Evolutionary conservation across 768 basidiomycete species (phyloP).

Genomic region (Tricholoma bakamatsutake): DNA sequence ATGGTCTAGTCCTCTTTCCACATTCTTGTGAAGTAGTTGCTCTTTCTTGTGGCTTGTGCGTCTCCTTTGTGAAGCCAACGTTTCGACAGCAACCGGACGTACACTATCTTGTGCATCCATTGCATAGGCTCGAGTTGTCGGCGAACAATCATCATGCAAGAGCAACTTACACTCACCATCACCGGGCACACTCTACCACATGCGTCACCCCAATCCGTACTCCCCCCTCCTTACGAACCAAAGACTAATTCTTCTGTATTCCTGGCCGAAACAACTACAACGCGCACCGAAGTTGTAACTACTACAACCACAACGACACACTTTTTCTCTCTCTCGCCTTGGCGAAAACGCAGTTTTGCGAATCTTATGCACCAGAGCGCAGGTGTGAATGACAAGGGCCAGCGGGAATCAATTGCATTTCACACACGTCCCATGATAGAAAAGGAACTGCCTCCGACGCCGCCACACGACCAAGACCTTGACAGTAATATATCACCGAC

Average conservation of each 20-base stretch:
- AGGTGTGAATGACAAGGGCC: slow-evolving; percentile 12
- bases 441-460: slow-evolving; percentile 50
- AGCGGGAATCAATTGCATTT: slow-evolving; percentile 20
- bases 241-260: slow-evolving; percentile 26
- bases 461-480: slow-evolving; percentile 20
- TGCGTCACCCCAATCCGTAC: slow-evolving; percentile 2
- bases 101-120: background rate
- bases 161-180: slow-evolving; percentile 11
- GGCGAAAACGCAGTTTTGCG: slow-evolving; percentile 46
- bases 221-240: slow-evolving; percentile 31
- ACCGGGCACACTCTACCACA: slow-evolving; percentile 5
- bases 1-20: background rate
- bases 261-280: slow-evolving; percentile 42
- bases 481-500: background rate
- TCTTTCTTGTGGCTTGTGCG: background rate
- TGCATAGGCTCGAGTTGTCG: background rate
- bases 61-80: background rate
- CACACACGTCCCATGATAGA: slow-evolving; percentile 24
- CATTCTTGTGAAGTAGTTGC: background rate
- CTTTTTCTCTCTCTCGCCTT: slow-evolving; percentile 62
- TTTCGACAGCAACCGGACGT: background rate
- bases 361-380: slow-evolving; percentile 24
- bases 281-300: slow-evolving; percentile 40
- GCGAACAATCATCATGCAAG: slow-evolving; percentile 21
- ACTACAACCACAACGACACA: slow-evolving; percentile 48